Base-by-base conservation (phyloP, 1,284 basidiomycete species). In the Apiotrichum domesticum region DNA sequence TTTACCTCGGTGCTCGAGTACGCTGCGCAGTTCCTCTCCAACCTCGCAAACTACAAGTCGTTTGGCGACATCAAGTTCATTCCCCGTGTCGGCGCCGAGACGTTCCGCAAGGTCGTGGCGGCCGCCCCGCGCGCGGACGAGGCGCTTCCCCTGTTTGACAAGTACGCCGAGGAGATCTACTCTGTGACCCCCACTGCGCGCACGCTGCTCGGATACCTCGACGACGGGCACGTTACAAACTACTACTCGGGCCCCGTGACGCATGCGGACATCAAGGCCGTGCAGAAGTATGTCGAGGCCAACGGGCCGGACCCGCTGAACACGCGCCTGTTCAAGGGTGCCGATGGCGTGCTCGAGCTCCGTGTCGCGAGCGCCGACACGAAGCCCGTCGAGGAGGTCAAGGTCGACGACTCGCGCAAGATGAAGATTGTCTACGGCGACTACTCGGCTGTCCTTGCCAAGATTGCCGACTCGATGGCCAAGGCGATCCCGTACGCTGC, bases 401-500 rank as follows among this genome's bases (percentile, higher is more conserved):
- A 55, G 45, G 48, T 58, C 41, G 51, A 53, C 35, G 55, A 51
- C 39, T 37, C 33, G 15, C 56, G 52, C 41, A 54, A 46, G 32
- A 40, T 61, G n/a, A 49, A 54, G 8, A 34, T 62, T 33, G 53
- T 54, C 5, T 54, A 59, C 49, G 61, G 61, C 39, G 61, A 63
- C 56, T 59, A 52, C 33, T 29, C 52, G 15, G 21, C 13, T 4
- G 53, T 50, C 46, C 49, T 63, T 47, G 45, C 46, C 46, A 46
- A 13, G 1, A 39, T 63, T 13, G 61, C 58, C 14, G 51, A 57
- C 10, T 51, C 55, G 47, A 39, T 55, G 40, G 55, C 59, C 46
- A 56, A 87, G 84, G 88, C 87, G 0, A 83, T 82, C 70, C 84
- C 86, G 66, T 83, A 85, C 63, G 80, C 82, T 0, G 86, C 86